These are phyloP conservation scores for Arachis hypogaea DNA, from an alignment of 306 rosid genomes.

Conservation along the genomic window DNA sequence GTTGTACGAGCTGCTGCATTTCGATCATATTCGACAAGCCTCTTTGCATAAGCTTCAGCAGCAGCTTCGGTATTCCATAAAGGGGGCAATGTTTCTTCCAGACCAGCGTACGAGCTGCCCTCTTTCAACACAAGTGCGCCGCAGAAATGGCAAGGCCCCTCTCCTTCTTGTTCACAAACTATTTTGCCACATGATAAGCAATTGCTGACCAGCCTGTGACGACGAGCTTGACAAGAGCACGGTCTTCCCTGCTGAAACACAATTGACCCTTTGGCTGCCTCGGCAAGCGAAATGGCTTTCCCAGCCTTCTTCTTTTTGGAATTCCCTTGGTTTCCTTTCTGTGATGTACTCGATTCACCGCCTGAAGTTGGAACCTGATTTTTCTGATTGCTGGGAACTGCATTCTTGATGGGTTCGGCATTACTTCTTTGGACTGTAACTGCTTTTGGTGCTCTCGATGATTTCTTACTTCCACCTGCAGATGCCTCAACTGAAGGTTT, in stretches of 20 bases:
- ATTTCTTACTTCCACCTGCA: constrained; percentile 62
- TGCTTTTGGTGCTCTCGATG: constrained; percentile 55
- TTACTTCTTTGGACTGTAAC: constrained; percentile 40
- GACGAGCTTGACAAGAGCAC: constrained; percentile 88
- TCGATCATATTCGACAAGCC: constrained; percentile 90
- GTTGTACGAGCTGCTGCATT: constrained; percentile 94
- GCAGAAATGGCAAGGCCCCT: constrained; percentile 93
- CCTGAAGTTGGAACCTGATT: constrained; percentile 43
- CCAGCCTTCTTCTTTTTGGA: constrained; percentile 84
- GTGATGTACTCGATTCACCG: constrained; percentile 48
- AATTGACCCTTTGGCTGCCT: constrained; percentile 90
- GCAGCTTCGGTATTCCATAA: constrained; percentile 73
- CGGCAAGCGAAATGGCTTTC: constrained; percentile 79
- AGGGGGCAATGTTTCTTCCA: constrained; percentile 70
- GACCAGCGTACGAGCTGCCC: constrained; percentile 89
- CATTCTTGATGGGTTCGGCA: constrained; percentile 51
- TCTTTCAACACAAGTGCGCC: constrained; percentile 89
- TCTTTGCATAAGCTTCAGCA: constrained; percentile 94
- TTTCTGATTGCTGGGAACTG: constrained; percentile 41
- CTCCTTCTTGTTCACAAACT: constrained; percentile 98
- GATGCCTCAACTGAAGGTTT: constrained; percentile 68
- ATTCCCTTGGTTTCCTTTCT: constrained; percentile 65
- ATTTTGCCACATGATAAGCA: constrained; percentile 95
- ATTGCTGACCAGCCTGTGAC: constrained; percentile 74
- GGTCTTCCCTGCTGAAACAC: constrained; percentile 93